Base-by-base conservation (phyloP, 1,284 basidiomycete species). In the Inonotus hispidus region DNA sequence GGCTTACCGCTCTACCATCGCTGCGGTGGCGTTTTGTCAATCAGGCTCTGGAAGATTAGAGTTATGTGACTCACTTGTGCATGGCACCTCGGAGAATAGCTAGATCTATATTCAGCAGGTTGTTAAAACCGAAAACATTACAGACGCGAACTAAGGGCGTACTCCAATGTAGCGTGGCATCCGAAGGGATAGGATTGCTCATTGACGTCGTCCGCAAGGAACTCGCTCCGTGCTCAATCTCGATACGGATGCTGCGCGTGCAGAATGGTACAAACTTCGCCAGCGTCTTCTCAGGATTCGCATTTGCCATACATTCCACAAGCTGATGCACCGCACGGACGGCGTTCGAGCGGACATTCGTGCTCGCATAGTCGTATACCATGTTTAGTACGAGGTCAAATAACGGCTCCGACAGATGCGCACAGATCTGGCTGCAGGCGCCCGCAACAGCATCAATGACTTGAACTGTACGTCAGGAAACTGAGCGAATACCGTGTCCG, bases 111-210 rank as follows among this genome's bases (percentile, higher is more conserved):
- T 14, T 25, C 54, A 59, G 25, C 54, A 55, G 37, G 32, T 35
- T 45, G n/a, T 61, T 35, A 8, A 23, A 32, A 43, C 41, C 63
- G 59, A 21, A 63, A 61, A 46, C 29, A 10, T 19, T 38, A 43
- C 14, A 56, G 16, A 32, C 13, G 47, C 2, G 35, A 7, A 16
- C n/a, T 7, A 32, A 19, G 66, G 53, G 71, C 86, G 63, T 71
- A 88, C 87, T 92, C 92, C 93, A 96, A 69, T 96, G 92, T 49
- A 97, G 77, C 1, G 92, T 88, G 2, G 92, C 90, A 72, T 98
- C 95, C 1, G 90, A 88, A 2, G 90, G 85, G 27, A 91, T 73
- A 0, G 85, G 80, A 1, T 87, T 85, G 6, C 82, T 84, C 4
- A 87, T 83, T 2, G 88, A 88, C 0, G 93, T 95, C 8, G 90